Base-by-base conservation (phyloP, 805 yeast species). In the Wickerhamomyces subpelliculosus region DNA sequence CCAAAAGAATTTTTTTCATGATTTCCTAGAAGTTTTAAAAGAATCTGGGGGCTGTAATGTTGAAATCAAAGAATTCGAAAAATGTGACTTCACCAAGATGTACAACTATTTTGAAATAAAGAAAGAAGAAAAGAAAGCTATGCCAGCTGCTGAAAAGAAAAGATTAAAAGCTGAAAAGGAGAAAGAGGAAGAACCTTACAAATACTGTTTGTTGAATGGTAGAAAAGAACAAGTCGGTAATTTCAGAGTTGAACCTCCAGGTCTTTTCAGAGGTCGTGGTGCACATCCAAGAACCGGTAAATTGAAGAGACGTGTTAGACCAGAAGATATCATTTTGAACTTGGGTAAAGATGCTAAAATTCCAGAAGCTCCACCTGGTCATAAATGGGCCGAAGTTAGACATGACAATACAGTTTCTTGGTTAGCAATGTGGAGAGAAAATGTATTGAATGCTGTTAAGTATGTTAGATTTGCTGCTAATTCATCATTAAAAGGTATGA, bases 381-480 rank as follows among this genome's bases (percentile, higher is more conserved):
- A 87, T 52, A 47, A 67, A 31, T 90, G 98, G 98, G 96, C 84
- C 13, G 95, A 85, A 48, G 70, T 90, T 20, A 73, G 73, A 47
- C 94, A 89, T 57, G 97, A 90, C 57, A 82, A 83, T 49, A 80
- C 88, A 0, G 97, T 89, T 21, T 78, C 90, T 11, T 90, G 98
- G 98, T 68, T 90, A 38, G 97, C 97, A 0, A 88, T 82, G 84
- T 90, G 97, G 97, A 80, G 83, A 56, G 97, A 90, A 61, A 90
- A 90, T 54, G 84, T 90, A 48, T 78, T 85, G 35, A 84, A 83
- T 47, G 71, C 82, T 22, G 75, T 79, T 50, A 90, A 90, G 60
- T 90, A 90, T 57, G 97, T 90, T 37, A 69, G 95, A 55, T 78
- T 90, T 60, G 95, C 96, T 5, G 93, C 90, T 17, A 85, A 77